Evolutionary conservation across 1,139 yeast genomes (phyloP), one percentile per base, ranked within the genome.

Genomic region (Taphrina wiesneri): DNA sequence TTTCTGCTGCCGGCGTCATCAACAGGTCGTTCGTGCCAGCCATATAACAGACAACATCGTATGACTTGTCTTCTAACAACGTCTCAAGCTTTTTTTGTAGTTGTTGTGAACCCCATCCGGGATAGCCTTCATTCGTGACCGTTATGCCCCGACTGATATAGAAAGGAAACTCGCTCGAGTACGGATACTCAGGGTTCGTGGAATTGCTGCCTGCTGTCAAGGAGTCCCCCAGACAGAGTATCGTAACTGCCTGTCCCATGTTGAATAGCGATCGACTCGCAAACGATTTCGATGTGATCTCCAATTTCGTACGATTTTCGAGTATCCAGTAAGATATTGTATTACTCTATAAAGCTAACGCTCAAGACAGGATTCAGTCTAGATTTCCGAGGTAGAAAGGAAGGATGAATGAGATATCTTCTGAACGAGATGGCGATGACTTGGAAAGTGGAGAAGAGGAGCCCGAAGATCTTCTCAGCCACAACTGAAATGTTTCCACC

Each of bases 1-100:
- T 54, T 1, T 54, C 49, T 25, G 59, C 46, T 2, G 59, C 59
- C 1, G 59, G 47, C 15, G 32, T 39, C 59, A 25, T 11, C 49
- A 36, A 7, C 21, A 54, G 25, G 23, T 54, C 59, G n/a, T 54
- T 54, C 15, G 59, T 54, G 49, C 59, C 59, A 3, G 49, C 59
- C 59, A 54, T 54, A n/a, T 21, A 41, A 19, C 30, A 41, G 11
- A 54, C 34, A 7, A 54, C 13, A 17, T 54, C 47, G 9, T 54
- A 25, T 17, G 47, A 7, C 34, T 25, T 11, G 11, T 28, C 26
- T 1, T 54, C 34, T 23, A 54, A 25, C 13, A 39, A 23, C n/a
- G 15, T 3, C 23, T 7, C 26, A 9, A 54, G 49, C 41, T 39
- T 36, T 13, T 25, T 32, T 15, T 25, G 36, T 11, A 54, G 49